These are phyloP conservation scores for Papilionanthe hybrid DNA, from an alignment of 116 monocot species.

Conservation along the genomic window DNA sequence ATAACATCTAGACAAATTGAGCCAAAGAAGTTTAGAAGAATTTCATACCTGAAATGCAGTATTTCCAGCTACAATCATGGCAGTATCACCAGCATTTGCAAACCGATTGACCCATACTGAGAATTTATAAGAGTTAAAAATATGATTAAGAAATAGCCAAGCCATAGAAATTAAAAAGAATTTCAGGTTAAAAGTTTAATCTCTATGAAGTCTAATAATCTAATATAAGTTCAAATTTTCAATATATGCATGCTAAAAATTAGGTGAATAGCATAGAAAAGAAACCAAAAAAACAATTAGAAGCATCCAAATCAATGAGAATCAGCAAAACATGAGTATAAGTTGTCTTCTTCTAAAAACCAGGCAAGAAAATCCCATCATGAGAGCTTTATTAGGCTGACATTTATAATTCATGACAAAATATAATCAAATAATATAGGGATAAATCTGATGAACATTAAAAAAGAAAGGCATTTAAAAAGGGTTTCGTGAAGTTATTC, in stretches of 20 bases:
- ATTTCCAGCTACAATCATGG: slow-evolving; percentile 74
- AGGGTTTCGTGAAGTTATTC: no score
- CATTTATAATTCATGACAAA: no score
- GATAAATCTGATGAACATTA: no score
- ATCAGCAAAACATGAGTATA: neutral
- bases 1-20: neutral
- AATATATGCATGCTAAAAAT: neutral
- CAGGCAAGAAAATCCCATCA: neutral
- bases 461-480: no score
- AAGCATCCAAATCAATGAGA: neutral
- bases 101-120: slow-evolving; percentile 94
- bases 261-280: neutral
- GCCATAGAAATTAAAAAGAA: neutral
- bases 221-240: neutral
- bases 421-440: no score
- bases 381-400: neutral
- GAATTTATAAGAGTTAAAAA: slow-evolving; percentile 12
- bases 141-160: neutral
- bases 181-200: neutral
- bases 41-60: slow-evolving; percentile 60
- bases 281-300: neutral
- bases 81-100: slow-evolving; percentile 94
- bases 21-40: slow-evolving; percentile 1
- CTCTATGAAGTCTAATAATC: neutral
- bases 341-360: neutral